Base-by-base conservation (phyloP, 2,329 filamentous ascomycete genomes). In the Dothidotthia symphoricarpi region DNA sequence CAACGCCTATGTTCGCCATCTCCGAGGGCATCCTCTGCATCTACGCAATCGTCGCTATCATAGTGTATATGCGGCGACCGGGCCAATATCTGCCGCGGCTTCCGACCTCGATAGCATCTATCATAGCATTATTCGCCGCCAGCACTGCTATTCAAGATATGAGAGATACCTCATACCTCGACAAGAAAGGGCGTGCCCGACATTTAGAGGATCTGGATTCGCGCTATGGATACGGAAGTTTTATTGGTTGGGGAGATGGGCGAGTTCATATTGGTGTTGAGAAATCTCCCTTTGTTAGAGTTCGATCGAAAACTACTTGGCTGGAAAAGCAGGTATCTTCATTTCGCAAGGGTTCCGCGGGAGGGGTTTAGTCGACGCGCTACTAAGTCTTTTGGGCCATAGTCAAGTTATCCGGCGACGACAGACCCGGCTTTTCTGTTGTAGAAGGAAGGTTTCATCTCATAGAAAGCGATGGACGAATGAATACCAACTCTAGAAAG, bases 241-340 rank as follows among this genome's bases (percentile, higher is more conserved):
- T 69, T 36, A 36, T 76, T 1, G 76, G 75, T 0, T 51, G 47
- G 0, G 34, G 28, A 3, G 76, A 81, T 45, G 72, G 74, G 0
- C 62, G 63, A 6, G 56, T 62, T 0, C 74, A 80, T 38, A 42
- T 76, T 0, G 78, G 78, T 0, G 73, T 81, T 28, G 78, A 82
- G 24, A 54, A 67, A 16, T 65, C 19, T 22, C 19, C 19, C 9
- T 22, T 22, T 22, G 19, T 22, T 6, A 22, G 19, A 22, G 19
- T 22, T 22, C 5, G 44, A 16, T 34, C 41, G 3, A 63, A 46
- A 14, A 33, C 43, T 15, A 52, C 41, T 3, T 48, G 47, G 45
- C 16, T 55, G 6, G 47, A 51, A 27, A 33, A 37, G 13, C 49
- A 39, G 15, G 28, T 51, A 1, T 16, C 14, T n/a, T 41, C 34